Conservation (phyloP, 352 stramenopile genomes). For the Plasmopara viticola region DNA sequence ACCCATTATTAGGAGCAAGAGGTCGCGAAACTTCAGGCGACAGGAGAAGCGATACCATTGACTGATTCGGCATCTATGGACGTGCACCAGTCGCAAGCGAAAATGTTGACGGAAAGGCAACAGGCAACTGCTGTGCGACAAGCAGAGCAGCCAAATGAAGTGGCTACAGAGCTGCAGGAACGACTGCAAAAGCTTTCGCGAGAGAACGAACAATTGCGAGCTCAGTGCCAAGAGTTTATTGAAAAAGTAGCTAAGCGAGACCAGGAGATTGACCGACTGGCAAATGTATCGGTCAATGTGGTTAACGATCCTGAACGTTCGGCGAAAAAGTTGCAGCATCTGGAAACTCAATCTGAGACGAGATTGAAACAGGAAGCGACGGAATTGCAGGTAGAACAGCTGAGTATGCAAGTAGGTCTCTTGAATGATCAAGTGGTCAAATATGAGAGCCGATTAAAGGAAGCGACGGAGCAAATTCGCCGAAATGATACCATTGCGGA, state of each 20-base stretch:
- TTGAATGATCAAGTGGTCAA: slow-evolving; percentile 77
- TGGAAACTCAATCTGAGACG: slow-evolving; percentile 31
- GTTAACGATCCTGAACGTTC: slow-evolving; percentile 20
- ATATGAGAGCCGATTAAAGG: slow-evolving; percentile 68
- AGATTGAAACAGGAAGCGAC: slow-evolving; percentile 35
- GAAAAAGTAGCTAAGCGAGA: slow-evolving; percentile 59
- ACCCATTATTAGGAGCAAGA: slow-evolving; percentile 41
- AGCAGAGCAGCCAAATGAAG: slow-evolving; percentile 18
- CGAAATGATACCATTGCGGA: slow-evolving; percentile 38
- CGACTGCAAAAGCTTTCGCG: slow-evolving; percentile 37
- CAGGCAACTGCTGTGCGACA: slow-evolving; percentile 13
- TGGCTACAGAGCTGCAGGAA: slow-evolving; percentile 40
- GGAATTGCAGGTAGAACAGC: slow-evolving; percentile 62
- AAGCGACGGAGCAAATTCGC: slow-evolving; percentile 46
- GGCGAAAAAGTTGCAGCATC: slow-evolving; percentile 22
- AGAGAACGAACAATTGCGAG: slow-evolving; percentile 41
- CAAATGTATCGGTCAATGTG: slow-evolving; percentile 38
- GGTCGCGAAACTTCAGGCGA: slow-evolving; percentile 39
- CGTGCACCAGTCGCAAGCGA: slow-evolving; percentile 17
- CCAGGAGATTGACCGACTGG: slow-evolving; percentile 58
- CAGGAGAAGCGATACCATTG: slow-evolving; percentile 12
- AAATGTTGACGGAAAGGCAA: slow-evolving; percentile 20
- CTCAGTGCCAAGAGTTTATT: slow-evolving; percentile 33
- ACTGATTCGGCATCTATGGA: slow-evolving; percentile 28
- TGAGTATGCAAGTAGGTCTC: slow-evolving; percentile 62